Conservation (phyloP, 139 green algal species). For the Asterochloris sp. region DNA sequence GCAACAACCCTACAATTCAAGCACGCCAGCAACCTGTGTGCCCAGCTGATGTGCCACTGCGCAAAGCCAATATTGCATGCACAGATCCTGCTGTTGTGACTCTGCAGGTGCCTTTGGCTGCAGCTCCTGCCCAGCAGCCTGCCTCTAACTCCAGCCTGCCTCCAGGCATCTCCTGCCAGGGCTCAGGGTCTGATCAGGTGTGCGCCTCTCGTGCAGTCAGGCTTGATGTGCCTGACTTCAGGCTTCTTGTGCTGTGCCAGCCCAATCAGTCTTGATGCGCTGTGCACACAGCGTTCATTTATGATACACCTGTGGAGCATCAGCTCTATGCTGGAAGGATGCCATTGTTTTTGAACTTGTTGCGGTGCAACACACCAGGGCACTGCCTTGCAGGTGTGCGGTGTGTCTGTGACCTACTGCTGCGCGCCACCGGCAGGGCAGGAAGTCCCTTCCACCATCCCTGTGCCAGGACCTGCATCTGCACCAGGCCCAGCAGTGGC, state of each 20-base stretch:
- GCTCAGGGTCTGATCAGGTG: background rate
- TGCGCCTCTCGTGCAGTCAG: background rate
- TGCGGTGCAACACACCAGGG: background rate
- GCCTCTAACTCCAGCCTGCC: background rate
- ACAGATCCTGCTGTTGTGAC: background rate
- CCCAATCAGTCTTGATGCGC: background rate
- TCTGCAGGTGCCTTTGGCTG: background rate
- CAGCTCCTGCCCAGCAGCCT: background rate
- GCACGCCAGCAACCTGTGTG: background rate
- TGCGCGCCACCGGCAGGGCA: slow-evolving; percentile 22
- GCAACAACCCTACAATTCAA: background rate
- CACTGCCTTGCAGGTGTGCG: slow-evolving; percentile 28
- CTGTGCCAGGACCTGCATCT: background rate
- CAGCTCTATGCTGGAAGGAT: background rate
- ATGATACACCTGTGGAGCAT: background rate
- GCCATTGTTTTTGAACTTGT: background rate
- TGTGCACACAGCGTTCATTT: background rate
- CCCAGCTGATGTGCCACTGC: background rate
- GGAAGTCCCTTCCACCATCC: background rate
- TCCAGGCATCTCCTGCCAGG: background rate
- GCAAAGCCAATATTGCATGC: background rate
- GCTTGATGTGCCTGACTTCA: background rate
- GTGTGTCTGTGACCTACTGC: slow-evolving; percentile 50
- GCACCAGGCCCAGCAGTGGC: background rate
- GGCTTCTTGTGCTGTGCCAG: background rate